Evolutionary conservation across 805 yeast genomes (phyloP), one percentile per base, ranked within the genome.

Genomic region (Cyberlindnera petersonii): DNA sequence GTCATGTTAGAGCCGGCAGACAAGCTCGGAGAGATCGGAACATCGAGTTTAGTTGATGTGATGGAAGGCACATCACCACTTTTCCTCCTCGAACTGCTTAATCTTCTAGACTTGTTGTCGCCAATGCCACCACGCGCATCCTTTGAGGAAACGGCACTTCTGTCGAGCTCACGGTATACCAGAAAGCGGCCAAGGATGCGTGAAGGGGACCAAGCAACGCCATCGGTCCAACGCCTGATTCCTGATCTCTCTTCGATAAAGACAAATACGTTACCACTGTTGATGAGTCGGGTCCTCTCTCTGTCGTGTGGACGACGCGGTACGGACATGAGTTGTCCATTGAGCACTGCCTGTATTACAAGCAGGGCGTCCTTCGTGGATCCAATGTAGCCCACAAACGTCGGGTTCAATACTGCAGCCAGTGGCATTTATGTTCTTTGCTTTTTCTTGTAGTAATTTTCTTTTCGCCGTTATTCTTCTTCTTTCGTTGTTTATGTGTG

Each of bases 151-250:
- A 66, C 49, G 1, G 74, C 68, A 46, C 52, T 51, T 27, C 65
- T 64, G 45, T 74, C 75, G 24, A 77, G 58, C 56, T 88, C 94
- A 20, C 95, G 74, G 60, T 89, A 89, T 9, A 89, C 80, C 24
- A 89, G 65, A 52, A 89, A 89, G 42, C 93, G 70, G 6, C 95
- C 95, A 20, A 87, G 69, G 27, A 89, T 87, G 34, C 97, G 69
- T 2, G 94, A 82, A 0, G 97, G 96, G 3, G 89, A 79, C 98
- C 98, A 89, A 11, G 89, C 69, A 11, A 86, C 75, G n/a, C 96
- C 96, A 55, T 89, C 98, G 1, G 98, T 89, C 98, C 98, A 89
- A 43, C 98, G 70, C 57, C 84, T 85, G 44, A 89, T 88, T 3
- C 91, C 88, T 0, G 89, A 79, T 10, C 74, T 67, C 49, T 83